Base-by-base conservation (phyloP, 2,329 filamentous ascomycete genomes). In the Paramyrothecium sp. region DNA sequence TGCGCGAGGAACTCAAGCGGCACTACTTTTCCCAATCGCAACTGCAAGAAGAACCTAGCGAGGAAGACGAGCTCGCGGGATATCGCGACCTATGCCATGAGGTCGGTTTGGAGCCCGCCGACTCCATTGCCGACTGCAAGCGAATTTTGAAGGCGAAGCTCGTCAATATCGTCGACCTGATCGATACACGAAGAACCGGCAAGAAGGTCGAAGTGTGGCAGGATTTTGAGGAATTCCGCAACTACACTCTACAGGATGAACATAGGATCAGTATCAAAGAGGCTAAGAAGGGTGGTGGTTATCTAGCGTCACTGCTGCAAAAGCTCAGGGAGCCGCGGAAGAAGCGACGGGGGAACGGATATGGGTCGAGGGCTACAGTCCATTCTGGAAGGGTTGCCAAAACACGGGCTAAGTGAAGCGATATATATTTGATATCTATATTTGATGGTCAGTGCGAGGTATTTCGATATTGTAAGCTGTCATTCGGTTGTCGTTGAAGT, bases 111-210 rank as follows among this genome's bases (percentile, higher is more conserved):
- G 51, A 56, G 3, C 51, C 56, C 12, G 52, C 55, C 17, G 54
- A 61, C 26, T 61, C 63, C 3, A 48, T 63, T 1, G 20, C 41
- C 1, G 60, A 67, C 23, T 71, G 67, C 60, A 67, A 66, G 54
- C 51, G 30, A 17, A 7, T 51, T 2, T 54, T 70, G 21, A 69
- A 67, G 60, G 63, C 26, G 22, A 67, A 59, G 38, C 61, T 67
- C 0, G 68, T 71, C 57, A 71, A 72, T 51, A 71, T 72, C 38
- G 59, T 71, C 0, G 67, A 71, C 52, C 58, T 71, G 41, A 69
- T 73, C 30, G 66, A 73, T 51, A 58, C 68, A 16, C 61, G 63
- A 34, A 63, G 68, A 20, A 70, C 61, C 17, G 21, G 49, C 19
- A 61, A 58, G 30, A 47, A 56, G 47, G 65, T 71, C 34, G 48